Evolutionary conservation across 164 flowering plant genomes (phyloP).

Genomic region (Umbellularia californica): DNA sequence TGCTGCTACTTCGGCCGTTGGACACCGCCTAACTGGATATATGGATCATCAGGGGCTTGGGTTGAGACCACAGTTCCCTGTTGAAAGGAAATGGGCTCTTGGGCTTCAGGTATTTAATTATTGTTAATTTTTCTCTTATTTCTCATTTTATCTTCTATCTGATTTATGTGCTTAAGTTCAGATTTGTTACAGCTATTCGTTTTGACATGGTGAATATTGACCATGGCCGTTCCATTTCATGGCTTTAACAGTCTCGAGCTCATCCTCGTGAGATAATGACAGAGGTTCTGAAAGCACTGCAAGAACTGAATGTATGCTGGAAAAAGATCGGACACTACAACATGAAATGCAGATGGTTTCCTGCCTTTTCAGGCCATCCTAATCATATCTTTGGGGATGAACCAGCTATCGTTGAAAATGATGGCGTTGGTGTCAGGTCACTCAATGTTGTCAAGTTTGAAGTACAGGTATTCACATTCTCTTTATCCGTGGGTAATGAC

Average conservation of each 20-base stretch:
- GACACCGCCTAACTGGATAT: constrained; percentile 49
- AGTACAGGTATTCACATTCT: constrained; percentile 57
- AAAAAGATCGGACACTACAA: constrained; percentile 90
- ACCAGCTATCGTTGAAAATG: constrained; percentile 49
- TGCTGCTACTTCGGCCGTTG: constrained; percentile 32
- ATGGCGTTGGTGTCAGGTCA: constrained; percentile 29
- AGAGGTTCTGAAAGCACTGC: constrained; percentile 77
- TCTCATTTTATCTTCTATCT: not conserved
- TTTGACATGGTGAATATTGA: not conserved
- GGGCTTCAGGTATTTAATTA: constrained; percentile 73
- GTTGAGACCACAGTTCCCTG: constrained; percentile 48
- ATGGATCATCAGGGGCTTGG: constrained; percentile 68
- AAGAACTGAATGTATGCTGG: constrained; percentile 79
- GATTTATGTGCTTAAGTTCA: not conserved
- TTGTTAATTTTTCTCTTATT: not conserved
- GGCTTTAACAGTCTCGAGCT: constrained; percentile 64
- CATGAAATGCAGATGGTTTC: constrained; percentile 89
- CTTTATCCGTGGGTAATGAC: not conserved
- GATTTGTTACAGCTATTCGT: not conserved
- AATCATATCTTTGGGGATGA: constrained; percentile 56
- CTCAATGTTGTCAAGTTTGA: constrained; percentile 78
- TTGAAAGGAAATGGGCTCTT: constrained; percentile 95
- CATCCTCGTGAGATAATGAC: constrained; percentile 92
- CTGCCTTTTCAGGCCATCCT: constrained; percentile 35
- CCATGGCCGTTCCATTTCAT: not conserved